A percentile compares a stretch with the other conserved stretches of the same genome.
Evolutionary conservation across 2,329 filamentous ascomycete genomes (phyloP).

Genomic region (Aureobasidium sp.): DNA sequence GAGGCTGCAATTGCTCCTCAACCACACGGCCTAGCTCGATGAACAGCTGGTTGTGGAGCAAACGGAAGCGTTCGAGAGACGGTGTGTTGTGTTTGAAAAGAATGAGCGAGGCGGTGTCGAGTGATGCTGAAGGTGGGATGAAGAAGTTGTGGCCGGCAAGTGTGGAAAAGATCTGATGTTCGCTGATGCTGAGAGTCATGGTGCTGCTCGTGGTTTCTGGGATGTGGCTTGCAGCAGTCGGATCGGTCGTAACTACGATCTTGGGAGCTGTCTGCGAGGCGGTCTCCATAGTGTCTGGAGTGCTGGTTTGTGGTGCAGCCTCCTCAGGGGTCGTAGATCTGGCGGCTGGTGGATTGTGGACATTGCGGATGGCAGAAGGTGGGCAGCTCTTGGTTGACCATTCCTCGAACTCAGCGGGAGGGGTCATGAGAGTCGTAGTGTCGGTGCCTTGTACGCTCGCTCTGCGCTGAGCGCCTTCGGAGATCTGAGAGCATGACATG

Average conservation of each 20-base stretch:
- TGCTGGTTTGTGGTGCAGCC: not conserved
- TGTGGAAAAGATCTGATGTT: not conserved
- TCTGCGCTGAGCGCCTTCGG: not conserved
- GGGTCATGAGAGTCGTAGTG: not conserved
- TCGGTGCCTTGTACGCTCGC: not conserved
- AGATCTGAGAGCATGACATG: not conserved
- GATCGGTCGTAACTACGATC: not conserved
- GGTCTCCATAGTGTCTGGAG: not conserved
- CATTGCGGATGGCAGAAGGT: not conserved
- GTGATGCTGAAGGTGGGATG: not conserved
- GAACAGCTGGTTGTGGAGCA: conserved; percentile 3
- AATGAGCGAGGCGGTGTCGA: not conserved
- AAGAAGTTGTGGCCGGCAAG: not conserved
- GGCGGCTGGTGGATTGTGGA: not conserved
- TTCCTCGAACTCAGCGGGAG: not conserved
- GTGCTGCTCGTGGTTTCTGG: not conserved
- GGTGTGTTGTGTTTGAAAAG: not conserved
- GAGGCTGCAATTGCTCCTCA: not conserved
- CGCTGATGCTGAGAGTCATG: not conserved
- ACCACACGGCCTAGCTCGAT: conserved; percentile 1
- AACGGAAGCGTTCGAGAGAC: not conserved
- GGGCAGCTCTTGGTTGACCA: not conserved
- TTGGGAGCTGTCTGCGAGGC: not conserved
- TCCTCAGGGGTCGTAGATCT: not conserved
- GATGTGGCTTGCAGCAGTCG: not conserved